A percentile compares a stretch with the other conserved stretches of the same genome.
Evolutionary conservation across 805 yeast genomes (phyloP).

Genomic region (Phaffomyces opuntiae): DNA sequence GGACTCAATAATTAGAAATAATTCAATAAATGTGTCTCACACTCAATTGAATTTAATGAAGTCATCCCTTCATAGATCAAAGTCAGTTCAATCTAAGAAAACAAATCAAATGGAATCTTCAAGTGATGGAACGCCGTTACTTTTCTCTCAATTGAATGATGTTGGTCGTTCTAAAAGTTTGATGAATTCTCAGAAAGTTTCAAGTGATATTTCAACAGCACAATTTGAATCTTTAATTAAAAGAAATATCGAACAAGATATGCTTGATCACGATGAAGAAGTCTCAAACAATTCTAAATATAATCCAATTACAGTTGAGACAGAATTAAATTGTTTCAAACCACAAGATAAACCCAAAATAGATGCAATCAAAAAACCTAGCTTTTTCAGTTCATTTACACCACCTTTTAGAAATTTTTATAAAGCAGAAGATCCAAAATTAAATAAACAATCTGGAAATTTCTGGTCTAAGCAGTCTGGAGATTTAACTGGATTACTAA

Average conservation of each 20-base stretch:
- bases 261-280: background rate
- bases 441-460: constrained; percentile 9
- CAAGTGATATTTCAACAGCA: too few relatives aligned
- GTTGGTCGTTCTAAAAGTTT: constrained; percentile 1
- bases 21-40: constrained; percentile 2
- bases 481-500: background rate
- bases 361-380: background rate
- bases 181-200: background rate
- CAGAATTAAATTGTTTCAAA: constrained; percentile 11
- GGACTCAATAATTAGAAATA: constrained; percentile 3
- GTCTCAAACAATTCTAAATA: background rate
- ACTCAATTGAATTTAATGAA: constrained; percentile 9
- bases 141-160: constrained; percentile 6
- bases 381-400: background rate
- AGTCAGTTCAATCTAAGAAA: constrained; percentile 7
- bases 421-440: constrained; percentile 11
- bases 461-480: constrained; percentile 4
- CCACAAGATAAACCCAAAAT: background rate
- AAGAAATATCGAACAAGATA: background rate
- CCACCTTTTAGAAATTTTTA: constrained; percentile 11
- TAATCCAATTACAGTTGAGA: constrained; percentile 7
- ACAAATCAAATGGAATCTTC: background rate
- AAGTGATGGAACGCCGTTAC: constrained; percentile 3
- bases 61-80: constrained; percentile 8
- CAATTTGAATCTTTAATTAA: background rate